Conservation (phyloP, 2,329 filamentous ascomycete genomes). For the Colletotrichum sp. region DNA sequence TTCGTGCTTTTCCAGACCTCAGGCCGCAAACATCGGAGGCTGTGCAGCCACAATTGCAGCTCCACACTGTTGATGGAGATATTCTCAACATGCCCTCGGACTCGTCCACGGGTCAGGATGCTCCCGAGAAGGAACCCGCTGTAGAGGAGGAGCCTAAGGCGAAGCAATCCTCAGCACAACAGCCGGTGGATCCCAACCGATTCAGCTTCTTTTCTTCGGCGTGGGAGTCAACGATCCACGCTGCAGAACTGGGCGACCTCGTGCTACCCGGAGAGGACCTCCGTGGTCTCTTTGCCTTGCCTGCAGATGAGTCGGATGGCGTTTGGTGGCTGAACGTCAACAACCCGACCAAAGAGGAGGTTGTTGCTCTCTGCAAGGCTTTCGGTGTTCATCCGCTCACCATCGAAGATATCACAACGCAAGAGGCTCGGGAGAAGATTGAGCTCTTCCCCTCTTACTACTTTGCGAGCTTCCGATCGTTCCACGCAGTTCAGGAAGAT, state of each 20-base stretch:
- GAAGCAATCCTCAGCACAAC: conserved; percentile 24
- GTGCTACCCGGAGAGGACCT: conserved; percentile 90
- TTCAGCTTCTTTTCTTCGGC: conserved; percentile 98
- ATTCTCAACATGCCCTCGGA: conserved; percentile 58
- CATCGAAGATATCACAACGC: conserved; percentile 92
- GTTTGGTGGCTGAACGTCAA: conserved; percentile 99
- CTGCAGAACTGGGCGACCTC: conserved; percentile 85
- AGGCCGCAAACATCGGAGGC: conserved; percentile 44
- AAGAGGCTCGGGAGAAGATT: conserved; percentile 97
- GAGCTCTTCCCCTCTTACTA: conserved; percentile 98
- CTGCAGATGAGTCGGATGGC: conserved; percentile 70
- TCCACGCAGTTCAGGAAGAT: conserved; percentile 79
- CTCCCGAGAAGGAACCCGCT: conserved; percentile 52
- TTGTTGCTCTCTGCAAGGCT: conserved; percentile 86
- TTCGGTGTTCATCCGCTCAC: conserved; percentile 97
- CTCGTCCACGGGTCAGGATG: conserved; percentile 38
- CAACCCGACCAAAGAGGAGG: conserved; percentile 87
- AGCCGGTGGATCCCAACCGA: conserved; percentile 69
- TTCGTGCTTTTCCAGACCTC: conserved; percentile 65
- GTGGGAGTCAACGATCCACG: conserved; percentile 91
- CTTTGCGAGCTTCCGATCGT: conserved; percentile 96
- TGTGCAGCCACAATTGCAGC: conserved; percentile 33
- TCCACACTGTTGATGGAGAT: conserved; percentile 61
- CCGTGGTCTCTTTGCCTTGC: conserved; percentile 79
- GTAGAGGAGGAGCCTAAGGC: conserved; percentile 37